Percentiles rank a stretch among this genome's conserved stretches.
Evolutionary conservation across 768 basidiomycete species (phyloP).

Genomic region (Termitomyces sp.): DNA sequence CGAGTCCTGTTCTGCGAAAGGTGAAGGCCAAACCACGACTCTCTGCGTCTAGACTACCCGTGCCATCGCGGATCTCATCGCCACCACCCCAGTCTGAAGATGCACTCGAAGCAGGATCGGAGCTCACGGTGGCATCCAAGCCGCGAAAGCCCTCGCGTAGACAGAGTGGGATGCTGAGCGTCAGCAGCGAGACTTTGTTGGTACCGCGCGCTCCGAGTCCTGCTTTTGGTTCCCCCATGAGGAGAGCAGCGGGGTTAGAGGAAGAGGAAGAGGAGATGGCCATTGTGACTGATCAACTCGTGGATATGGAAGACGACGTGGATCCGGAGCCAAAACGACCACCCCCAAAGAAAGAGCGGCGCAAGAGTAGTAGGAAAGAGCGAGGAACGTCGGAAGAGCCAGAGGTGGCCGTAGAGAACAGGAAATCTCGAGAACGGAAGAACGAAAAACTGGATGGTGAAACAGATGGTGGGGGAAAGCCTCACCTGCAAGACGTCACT

Average conservation of each 20-base stretch:
- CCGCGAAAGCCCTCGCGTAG: constrained; percentile 35
- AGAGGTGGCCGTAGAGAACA: constrained; percentile 11
- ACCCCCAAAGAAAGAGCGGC: constrained; percentile 40
- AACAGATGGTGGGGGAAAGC: constrained; percentile 34
- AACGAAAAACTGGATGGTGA: constrained; percentile 26
- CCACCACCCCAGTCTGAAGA: constrained; percentile 30
- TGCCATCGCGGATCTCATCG: constrained; percentile 37
- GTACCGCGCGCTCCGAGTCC: constrained; percentile 59
- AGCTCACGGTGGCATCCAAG: constrained; percentile 21
- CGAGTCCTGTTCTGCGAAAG: constrained; percentile 36
- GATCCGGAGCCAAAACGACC: constrained; percentile 15
- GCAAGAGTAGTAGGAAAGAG: constrained; percentile 38
- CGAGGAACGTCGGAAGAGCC: constrained; percentile 25
- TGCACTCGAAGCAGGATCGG: constrained; percentile 16
- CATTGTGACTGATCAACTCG: constrained; percentile 26
- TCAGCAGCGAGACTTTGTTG: constrained; percentile 31
- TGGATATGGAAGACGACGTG: constrained; percentile 29
- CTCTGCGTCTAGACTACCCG: constrained; percentile 41
- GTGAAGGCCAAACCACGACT: constrained; percentile 40
- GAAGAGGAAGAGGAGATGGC: constrained; percentile 52
- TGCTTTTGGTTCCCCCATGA: constrained; percentile 59
- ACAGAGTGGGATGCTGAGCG: constrained; percentile 52
- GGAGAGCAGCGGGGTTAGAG: constrained; percentile 48
- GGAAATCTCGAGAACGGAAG: constrained; percentile 19
- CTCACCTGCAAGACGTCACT: constrained; percentile 59